Evolutionary conservation across 2,329 filamentous ascomycete genomes (phyloP).

Genomic region (Mollisiaceae sp.): DNA sequence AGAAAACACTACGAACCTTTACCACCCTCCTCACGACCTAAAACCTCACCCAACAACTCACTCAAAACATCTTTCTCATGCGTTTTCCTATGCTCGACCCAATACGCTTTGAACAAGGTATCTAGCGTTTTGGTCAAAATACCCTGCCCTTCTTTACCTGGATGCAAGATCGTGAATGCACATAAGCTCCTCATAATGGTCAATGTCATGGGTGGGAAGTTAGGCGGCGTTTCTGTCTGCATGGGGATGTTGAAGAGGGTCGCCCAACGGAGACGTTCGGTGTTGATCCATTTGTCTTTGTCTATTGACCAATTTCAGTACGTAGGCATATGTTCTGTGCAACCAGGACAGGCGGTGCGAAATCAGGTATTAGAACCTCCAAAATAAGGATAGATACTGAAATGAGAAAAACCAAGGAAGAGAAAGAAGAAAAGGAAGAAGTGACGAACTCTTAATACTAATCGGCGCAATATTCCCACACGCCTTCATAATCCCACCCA

Average conservation of each 20-base stretch:
- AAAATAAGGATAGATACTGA: not conserved
- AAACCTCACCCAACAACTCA: slow-evolving; percentile 48
- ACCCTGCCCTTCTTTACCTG: slow-evolving; percentile 27
- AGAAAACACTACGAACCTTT: slow-evolving; percentile 41
- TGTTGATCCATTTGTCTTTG: slow-evolving; percentile 61
- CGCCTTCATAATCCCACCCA: slow-evolving; percentile 62
- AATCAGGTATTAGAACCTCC: not conserved
- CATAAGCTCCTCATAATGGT: slow-evolving; percentile 56
- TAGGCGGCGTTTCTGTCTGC: slow-evolving; percentile 47
- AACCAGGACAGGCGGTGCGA: not conserved
- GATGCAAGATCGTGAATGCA: slow-evolving; percentile 45
- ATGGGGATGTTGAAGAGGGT: slow-evolving; percentile 60
- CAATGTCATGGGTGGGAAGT: slow-evolving; percentile 60
- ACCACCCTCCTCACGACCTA: slow-evolving; percentile 51
- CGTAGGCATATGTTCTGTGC: too few relatives aligned
- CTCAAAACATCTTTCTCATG: slow-evolving; percentile 33
- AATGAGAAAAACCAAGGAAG: not conserved
- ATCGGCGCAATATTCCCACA: slow-evolving; percentile 60
- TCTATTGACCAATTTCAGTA: slow-evolving; percentile 46
- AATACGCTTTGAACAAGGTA: slow-evolving; percentile 34
- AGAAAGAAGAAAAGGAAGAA: not conserved
- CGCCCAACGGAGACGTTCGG: slow-evolving; percentile 60
- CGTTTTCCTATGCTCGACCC: slow-evolving; percentile 33
- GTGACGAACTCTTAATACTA: slow-evolving; percentile 56
- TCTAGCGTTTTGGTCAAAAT: slow-evolving; percentile 32